Evolutionary conservation across 768 basidiomycete genomes (phyloP).

Genomic region (Psilocybe cyanescens): DNA sequence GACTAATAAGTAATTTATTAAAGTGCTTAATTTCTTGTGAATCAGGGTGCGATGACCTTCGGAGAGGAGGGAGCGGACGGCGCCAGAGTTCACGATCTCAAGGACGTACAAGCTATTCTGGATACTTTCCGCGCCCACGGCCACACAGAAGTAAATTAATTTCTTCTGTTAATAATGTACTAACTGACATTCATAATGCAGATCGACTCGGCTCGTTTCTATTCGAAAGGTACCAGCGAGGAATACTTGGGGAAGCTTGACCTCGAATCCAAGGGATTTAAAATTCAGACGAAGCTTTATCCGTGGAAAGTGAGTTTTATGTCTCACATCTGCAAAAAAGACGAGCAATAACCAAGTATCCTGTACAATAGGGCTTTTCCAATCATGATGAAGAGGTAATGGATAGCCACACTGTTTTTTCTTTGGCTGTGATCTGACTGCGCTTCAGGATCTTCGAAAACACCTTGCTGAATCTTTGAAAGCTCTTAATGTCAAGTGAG

Average conservation of each 20-base stretch:
- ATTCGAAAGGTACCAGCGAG: slow-evolving; percentile 60
- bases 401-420: slow-evolving; percentile 27
- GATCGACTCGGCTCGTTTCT: slow-evolving; percentile 56
- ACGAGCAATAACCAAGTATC: neutral
- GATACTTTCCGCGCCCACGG: slow-evolving; percentile 59
- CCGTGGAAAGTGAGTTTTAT: slow-evolving; percentile 35
- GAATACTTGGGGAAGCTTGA: slow-evolving; percentile 54
- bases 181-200: slow-evolving; percentile 15
- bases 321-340: neutral
- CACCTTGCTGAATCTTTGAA: slow-evolving; percentile 51
- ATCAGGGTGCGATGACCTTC: slow-evolving; percentile 60
- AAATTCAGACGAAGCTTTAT: slow-evolving; percentile 64
- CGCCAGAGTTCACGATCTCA: slow-evolving; percentile 50
- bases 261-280: slow-evolving; percentile 52
- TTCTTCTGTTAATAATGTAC: slow-evolving; percentile 1
- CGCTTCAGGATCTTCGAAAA: slow-evolving; percentile 42
- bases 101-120: slow-evolving; percentile 54
- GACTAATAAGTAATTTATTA: neutral
- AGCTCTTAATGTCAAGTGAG: slow-evolving; percentile 47
- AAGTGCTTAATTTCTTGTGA: neutral
- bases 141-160: slow-evolving; percentile 47
- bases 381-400: slow-evolving; percentile 35
- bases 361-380: slow-evolving; percentile 17
- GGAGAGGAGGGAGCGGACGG: slow-evolving; percentile 51
- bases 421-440: too few species aligned